Percentiles rank a stretch among this genome's conserved stretches.
Evolutionary conservation across 2,329 filamentous ascomycete genomes (phyloP).

Genomic region (Fusarium devonianum): DNA sequence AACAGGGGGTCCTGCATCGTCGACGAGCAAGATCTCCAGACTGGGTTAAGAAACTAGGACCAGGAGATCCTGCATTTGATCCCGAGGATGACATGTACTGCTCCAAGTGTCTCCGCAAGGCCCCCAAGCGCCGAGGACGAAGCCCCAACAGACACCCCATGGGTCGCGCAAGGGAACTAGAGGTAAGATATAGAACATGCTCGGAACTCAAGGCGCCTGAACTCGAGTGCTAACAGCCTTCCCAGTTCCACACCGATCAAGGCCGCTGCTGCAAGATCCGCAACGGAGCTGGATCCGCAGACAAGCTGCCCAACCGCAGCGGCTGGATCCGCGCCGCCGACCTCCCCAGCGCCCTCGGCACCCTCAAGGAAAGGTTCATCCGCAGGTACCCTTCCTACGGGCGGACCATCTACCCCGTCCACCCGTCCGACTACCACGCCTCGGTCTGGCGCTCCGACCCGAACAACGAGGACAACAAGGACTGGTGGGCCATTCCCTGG

Average conservation of each 20-base stretch:
- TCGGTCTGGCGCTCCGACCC: constrained; percentile 44
- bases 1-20: background rate
- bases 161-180: constrained; percentile 28
- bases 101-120: constrained; percentile 44
- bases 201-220: background rate
- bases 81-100: constrained; percentile 44
- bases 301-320: constrained; percentile 43
- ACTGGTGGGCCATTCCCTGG: constrained; percentile 41
- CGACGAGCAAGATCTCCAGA: constrained; percentile 37
- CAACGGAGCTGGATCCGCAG: constrained; percentile 26
- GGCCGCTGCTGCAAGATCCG: constrained; percentile 40
- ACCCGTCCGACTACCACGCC: constrained; percentile 16
- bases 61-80: constrained; percentile 33
- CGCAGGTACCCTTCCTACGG: constrained; percentile 38
- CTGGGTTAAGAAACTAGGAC: constrained; percentile 39
- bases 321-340: constrained; percentile 42
- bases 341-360: constrained; percentile 23
- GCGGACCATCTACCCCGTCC: constrained; percentile 43
- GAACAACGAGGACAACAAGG: constrained; percentile 42
- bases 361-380: constrained; percentile 38
- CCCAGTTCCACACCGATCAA: constrained; percentile 31
- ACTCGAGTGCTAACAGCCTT: constrained; percentile 1
- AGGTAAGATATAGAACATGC: constrained; percentile 9
- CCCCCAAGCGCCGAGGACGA: constrained; percentile 35
- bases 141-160: constrained; percentile 27